A percentile compares a stretch with the other conserved stretches of the same genome.
These are phyloP conservation scores for barrel medic (Medicago truncatula) DNA, from an alignment of 306 rosid species.

Conservation along the genomic window DNA sequence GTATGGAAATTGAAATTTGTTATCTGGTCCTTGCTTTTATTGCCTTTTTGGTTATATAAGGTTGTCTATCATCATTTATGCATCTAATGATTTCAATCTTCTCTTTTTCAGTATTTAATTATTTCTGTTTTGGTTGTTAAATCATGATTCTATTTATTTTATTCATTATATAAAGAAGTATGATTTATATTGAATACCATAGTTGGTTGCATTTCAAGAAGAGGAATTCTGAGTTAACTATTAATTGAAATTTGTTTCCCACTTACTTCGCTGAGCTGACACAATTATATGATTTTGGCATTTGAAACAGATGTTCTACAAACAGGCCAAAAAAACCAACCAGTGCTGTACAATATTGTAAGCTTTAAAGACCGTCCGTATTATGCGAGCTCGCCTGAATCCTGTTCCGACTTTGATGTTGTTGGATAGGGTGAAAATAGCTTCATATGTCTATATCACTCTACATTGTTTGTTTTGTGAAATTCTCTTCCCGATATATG, in stretches of 20 bases:
- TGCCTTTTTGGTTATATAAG: constrained; percentile 22
- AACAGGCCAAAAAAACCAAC: constrained; percentile 92
- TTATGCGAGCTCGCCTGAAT: constrained; percentile 38
- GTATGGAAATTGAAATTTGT: constrained; percentile 12
- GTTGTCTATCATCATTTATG: not conserved
- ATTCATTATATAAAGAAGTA: not conserved
- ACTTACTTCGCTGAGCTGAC: constrained; percentile 43
- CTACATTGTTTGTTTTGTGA: constrained; percentile 63
- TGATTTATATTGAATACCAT: constrained; percentile 29
- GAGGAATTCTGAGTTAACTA: not conserved
- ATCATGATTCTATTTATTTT: not conserved
- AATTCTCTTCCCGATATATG: constrained; percentile 50
- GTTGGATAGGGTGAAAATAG: constrained; percentile 54
- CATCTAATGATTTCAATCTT: not conserved
- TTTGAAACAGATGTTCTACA: constrained; percentile 97
- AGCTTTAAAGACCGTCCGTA: constrained; percentile 45
- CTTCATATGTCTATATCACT: constrained; percentile 61
- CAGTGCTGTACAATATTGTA: constrained; percentile 86
- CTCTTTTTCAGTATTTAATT: not conserved
- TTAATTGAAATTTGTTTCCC: constrained; percentile 9
- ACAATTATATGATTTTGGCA: constrained; percentile 31
- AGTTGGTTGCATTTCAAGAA: not conserved
- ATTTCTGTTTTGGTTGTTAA: not conserved
- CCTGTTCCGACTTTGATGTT: constrained; percentile 45
- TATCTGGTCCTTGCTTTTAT: not conserved